Evolutionary conservation across 2,329 filamentous ascomycete species (phyloP).

Genomic region (Aphanocladium album): DNA sequence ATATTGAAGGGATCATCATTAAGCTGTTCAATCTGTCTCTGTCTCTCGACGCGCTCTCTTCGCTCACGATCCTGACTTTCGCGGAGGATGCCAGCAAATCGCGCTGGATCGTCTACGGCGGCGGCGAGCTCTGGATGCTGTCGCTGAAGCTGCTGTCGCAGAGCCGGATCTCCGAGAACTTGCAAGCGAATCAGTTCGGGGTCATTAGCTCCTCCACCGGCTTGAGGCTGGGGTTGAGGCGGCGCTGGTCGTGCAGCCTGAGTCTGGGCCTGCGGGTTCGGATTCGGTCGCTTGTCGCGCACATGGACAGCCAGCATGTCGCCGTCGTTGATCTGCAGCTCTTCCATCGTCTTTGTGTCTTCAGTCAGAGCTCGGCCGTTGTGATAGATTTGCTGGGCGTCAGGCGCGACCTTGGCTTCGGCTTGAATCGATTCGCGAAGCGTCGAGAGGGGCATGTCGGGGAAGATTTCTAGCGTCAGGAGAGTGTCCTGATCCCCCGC

Average conservation of each 20-base stretch:
- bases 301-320: slow-evolving; percentile 92
- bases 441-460: slow-evolving; percentile 76
- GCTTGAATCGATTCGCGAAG: slow-evolving; percentile 85
- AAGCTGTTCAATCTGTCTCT: slow-evolving; percentile 75
- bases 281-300: slow-evolving; percentile 42
- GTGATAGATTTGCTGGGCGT: slow-evolving; percentile 80
- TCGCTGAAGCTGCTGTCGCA: slow-evolving; percentile 65
- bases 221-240: slow-evolving; percentile 30
- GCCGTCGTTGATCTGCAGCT: slow-evolving; percentile 76
- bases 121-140: slow-evolving; percentile 73
- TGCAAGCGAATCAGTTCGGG: slow-evolving; percentile 78
- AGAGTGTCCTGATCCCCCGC: slow-evolving; percentile 65
- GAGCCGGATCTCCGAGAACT: slow-evolving; percentile 70
- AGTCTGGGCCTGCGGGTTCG: slow-evolving; percentile 22
- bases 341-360: slow-evolving; percentile 73
- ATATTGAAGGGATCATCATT: slow-evolving; percentile 94
- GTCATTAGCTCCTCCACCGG: slow-evolving; percentile 47
- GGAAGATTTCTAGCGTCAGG: slow-evolving; percentile 74
- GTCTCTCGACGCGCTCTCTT: slow-evolving; percentile 68
- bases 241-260: slow-evolving; percentile 31
- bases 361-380: slow-evolving; percentile 78
- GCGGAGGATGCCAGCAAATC: slow-evolving; percentile 69
- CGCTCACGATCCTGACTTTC: slow-evolving; percentile 66
- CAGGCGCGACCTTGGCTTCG: slow-evolving; percentile 69
- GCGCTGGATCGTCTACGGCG: slow-evolving; percentile 67